A percentile compares a stretch with the other conserved stretches of the same genome.
phyloP scores from a whole-genome alignment of 1,139 yeast genomes.

The Arxiozyma slooffiae region DNA sequence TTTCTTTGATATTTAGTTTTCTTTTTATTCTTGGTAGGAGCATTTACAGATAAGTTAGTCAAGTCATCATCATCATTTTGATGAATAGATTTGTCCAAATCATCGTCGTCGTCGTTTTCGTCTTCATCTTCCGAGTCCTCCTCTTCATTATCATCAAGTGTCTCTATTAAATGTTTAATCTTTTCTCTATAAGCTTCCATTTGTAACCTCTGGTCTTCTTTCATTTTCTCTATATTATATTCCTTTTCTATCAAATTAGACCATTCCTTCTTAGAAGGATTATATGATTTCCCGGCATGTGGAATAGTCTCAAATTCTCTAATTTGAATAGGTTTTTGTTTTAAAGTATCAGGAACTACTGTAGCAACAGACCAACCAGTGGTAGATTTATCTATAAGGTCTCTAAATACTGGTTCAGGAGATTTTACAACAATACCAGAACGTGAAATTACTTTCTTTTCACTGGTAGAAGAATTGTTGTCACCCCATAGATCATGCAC shows the following conservation, averaged over 20 bases:
- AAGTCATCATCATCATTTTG: conserved; percentile 31
- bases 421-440: conserved; percentile 24
- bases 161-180: conserved; percentile 55
- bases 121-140: conserved; percentile 26
- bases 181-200: conserved; percentile 53
- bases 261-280: conserved; percentile 86
- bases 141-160: conserved; percentile 50
- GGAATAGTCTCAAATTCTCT: conserved; percentile 45
- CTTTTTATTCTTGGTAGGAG: conserved; percentile 57
- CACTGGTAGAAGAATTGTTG: conserved; percentile 10
- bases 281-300: conserved; percentile 85
- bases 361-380: conserved; percentile 46
- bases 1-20: conserved; percentile 76
- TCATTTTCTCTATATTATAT: conserved; percentile 52
- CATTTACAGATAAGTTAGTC: conserved; percentile 54
- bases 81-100: conserved; percentile 35
- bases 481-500: conserved; percentile 63
- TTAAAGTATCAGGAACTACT: conserved; percentile 48
- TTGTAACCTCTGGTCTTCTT: conserved; percentile 54
- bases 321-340: conserved; percentile 43
- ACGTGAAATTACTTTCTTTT: conserved; percentile 16
- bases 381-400: conserved; percentile 35
- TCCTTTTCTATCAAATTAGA: conserved; percentile 58
- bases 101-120: conserved; percentile 34
- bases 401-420: conserved; percentile 31